Evolutionary conservation across 1,284 basidiomycete genomes (phyloP).

Genomic region (Taiwanofungus camphoratus): DNA sequence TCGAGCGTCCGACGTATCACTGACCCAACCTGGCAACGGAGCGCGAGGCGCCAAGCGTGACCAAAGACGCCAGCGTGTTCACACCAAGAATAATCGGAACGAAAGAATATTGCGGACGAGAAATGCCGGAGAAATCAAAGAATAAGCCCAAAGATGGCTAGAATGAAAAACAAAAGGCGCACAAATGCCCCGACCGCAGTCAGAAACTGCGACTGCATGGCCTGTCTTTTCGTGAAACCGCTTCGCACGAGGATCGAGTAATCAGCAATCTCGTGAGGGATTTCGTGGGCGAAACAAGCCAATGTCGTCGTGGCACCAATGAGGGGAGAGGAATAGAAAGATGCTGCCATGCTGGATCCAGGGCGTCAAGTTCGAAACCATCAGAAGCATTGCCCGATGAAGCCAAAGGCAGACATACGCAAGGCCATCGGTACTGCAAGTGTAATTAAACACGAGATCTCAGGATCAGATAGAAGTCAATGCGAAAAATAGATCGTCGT

Average conservation of each 20-base stretch:
- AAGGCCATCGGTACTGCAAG: conserved; percentile 72
- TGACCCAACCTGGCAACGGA: conserved; percentile 22
- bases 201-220: conserved; percentile 87
- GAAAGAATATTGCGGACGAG: background rate
- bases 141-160: conserved; percentile 2
- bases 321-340: conserved; percentile 84
- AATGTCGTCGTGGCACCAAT: conserved; percentile 88
- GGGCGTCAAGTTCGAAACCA: background rate
- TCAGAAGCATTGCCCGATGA: background rate
- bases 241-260: conserved; percentile 86
- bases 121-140: conserved; percentile 4
- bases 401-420: conserved; percentile 46
- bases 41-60: conserved; percentile 2
- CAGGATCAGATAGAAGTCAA: conserved; percentile 1
- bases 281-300: conserved; percentile 89
- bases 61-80: background rate
- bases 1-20: conserved; percentile 1
- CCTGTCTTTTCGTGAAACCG: conserved; percentile 83
- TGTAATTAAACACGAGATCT: background rate
- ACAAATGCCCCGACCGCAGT: conserved; percentile 88
- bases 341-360: conserved; percentile 72
- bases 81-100: conserved; percentile 1
- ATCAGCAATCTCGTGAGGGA: conserved; percentile 89
- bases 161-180: conserved; percentile 29
- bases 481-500: conserved; percentile 25